Evolutionary conservation across 768 basidiomycete species (phyloP).

Genomic region (Sporobolomyces phaffii): DNA sequence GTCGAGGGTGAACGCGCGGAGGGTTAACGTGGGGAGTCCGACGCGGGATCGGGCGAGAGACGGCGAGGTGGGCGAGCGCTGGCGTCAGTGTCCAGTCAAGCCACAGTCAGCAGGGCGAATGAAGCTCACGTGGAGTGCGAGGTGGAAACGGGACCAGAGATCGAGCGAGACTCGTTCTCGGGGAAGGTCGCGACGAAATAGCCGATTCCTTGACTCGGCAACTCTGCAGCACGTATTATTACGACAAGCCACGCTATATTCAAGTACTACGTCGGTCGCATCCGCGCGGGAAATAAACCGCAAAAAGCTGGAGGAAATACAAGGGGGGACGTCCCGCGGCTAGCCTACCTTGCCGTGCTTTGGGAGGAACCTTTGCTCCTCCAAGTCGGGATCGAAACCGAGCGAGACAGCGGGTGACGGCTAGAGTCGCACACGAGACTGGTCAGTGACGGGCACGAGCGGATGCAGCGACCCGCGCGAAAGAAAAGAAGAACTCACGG

Average conservation of each 20-base stretch:
- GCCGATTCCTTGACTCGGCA: background rate
- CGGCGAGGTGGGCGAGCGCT: background rate
- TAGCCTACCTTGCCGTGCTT: background rate
- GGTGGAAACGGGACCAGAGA: background rate
- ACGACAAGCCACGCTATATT: background rate
- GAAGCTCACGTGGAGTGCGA: no score
- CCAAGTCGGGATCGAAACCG: conserved; percentile 27
- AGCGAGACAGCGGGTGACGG: conserved; percentile 8
- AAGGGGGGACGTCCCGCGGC: background rate
- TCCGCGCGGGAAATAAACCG: background rate
- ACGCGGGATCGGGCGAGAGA: background rate
- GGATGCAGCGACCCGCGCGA: background rate
- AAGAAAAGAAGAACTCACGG: conserved; percentile 5
- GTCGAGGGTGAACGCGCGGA: background rate
- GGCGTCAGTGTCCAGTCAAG: no score
- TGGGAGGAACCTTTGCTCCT: background rate
- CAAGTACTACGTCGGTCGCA: no score
- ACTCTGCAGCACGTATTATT: background rate
- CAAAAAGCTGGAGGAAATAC: background rate
- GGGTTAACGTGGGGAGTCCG: background rate
- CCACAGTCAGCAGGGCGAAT: no score
- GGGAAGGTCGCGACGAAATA: background rate
- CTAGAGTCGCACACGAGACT: background rate
- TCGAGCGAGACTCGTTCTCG: background rate
- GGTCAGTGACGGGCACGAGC: background rate